These are phyloP conservation scores for Barnettozyma siamensis DNA, from an alignment of 805 yeast species.

Conservation along the genomic window DNA sequence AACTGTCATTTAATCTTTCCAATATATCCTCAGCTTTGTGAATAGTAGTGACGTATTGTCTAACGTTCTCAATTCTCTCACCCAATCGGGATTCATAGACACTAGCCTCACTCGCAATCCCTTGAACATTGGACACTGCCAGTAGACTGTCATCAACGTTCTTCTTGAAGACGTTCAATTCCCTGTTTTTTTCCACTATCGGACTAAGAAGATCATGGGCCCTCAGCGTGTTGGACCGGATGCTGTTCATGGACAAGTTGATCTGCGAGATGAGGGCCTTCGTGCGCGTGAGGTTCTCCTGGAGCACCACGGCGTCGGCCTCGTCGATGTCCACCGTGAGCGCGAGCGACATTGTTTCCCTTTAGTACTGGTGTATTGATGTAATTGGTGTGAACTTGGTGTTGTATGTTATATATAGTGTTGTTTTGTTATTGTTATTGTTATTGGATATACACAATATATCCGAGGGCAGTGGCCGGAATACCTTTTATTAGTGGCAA, in stretches of 20 bases:
- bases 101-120: conserved; percentile 42
- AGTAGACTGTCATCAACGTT: conserved; percentile 52
- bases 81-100: conserved; percentile 33
- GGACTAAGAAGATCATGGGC: conserved; percentile 69
- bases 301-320: conserved; percentile 77
- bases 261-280: conserved; percentile 51
- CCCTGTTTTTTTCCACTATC: conserved; percentile 55
- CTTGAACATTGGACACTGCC: conserved; percentile 42
- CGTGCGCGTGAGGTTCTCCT: conserved; percentile 62
- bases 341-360: conserved; percentile 3
- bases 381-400: too few relatives aligned
- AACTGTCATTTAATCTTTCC: conserved; percentile 27
- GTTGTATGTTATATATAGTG: too few relatives aligned
- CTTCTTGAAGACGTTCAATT: conserved; percentile 45
- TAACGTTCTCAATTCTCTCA: conserved; percentile 28
- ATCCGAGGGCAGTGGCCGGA: too few relatives aligned
- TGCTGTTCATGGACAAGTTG: conserved; percentile 45
- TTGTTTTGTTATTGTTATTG: too few relatives aligned
- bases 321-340: conserved; percentile 55
- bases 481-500: too few relatives aligned
- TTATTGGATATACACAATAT: too few relatives aligned
- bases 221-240: conserved; percentile 46
- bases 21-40: conserved; percentile 42
- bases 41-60: conserved; percentile 34
- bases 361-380: too few relatives aligned